Base-by-base conservation (phyloP, 1,284 basidiomycete species). In the Agaricales sp. region DNA sequence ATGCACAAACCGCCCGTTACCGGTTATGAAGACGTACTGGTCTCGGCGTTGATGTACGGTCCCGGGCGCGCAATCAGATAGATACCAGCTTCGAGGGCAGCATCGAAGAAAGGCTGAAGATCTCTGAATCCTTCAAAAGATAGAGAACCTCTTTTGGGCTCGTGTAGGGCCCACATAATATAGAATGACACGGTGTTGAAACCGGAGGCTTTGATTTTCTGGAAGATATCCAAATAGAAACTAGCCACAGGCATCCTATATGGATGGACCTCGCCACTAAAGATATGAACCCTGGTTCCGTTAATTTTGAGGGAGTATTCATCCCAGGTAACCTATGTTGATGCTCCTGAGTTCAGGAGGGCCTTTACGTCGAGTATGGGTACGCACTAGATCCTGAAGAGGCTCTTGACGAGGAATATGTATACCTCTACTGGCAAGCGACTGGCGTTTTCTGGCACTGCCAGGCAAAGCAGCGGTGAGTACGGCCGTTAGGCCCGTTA, bases 111-210 rank as follows among this genome's bases (percentile, higher is more conserved):
- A 19, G 70, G 70, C 47, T 71, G 69, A 16, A 74, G 56, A 50
- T 73, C 69, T 37, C 69, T 63, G 59, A 72, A 71, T 2, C 70
- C 70, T 52, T 73, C 69, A 39, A 74, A 73, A 2, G 67, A 70
- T 16, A 74, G 65, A 50, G 69, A 63, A 21, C 71, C 71, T 2
- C 60, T 60, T 53, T 71, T 71, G 6, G 64, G 66, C 47, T 73
- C 71, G 35, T 65, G 49, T 16, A 73, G 41, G 20, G 1, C 77
- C 86, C 86, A 85, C 86, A 57, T 82, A 78, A 0, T 75, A 59
- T 89, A 90, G 20, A 89, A 75, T 54, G 80, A 82, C 52, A 87
- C 69, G 1, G 77, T 74, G 56, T 90, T 92, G 53, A 91, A 67
- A n/a, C 88, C 89, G 0, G 84, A 80, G 1, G 87, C 88, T 62